Percentiles rank a stretch among this genome's conserved stretches.
These are phyloP conservation scores for Gracilaria caudata DNA, from an alignment of 23 red algal species.

Conservation along the genomic window DNA sequence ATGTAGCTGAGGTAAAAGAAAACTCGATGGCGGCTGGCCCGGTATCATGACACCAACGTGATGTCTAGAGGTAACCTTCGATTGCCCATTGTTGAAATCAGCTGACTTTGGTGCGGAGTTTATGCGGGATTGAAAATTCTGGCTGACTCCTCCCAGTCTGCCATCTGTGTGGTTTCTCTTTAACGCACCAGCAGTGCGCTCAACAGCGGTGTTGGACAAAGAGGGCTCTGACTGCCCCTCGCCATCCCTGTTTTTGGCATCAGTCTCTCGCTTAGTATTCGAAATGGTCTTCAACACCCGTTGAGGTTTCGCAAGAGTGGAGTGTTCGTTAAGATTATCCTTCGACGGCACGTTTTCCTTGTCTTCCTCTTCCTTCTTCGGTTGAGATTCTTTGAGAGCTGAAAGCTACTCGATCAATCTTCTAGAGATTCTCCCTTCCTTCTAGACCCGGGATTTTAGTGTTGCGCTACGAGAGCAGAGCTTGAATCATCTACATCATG, in stretches of 20 bases:
- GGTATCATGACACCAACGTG: not conserved
- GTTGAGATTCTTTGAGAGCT: not conserved
- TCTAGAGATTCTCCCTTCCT: not conserved
- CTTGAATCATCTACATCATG: not conserved
- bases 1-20: not conserved
- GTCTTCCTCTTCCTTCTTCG: not conserved
- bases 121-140: not conserved
- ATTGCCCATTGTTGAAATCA: conserved; percentile 13
- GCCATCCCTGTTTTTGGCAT: not conserved
- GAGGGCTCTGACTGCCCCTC: not conserved
- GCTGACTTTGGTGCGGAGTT: conserved; percentile 15
- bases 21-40: not conserved
- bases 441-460: not conserved
- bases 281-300: not conserved
- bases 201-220: conserved; percentile 18
- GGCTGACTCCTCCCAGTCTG: conserved; percentile 1
- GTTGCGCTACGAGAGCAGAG: not conserved
- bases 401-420: not conserved
- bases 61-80: not conserved
- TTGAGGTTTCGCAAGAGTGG: not conserved
- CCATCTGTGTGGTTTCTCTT: conserved; percentile 1
- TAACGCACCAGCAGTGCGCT: not conserved
- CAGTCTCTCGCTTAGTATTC: not conserved
- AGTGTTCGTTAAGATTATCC: not conserved
- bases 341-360: conserved; percentile 13